Evolutionary conservation across 306 rosid genomes (phyloP).

Genomic region (Urtica urens): DNA sequence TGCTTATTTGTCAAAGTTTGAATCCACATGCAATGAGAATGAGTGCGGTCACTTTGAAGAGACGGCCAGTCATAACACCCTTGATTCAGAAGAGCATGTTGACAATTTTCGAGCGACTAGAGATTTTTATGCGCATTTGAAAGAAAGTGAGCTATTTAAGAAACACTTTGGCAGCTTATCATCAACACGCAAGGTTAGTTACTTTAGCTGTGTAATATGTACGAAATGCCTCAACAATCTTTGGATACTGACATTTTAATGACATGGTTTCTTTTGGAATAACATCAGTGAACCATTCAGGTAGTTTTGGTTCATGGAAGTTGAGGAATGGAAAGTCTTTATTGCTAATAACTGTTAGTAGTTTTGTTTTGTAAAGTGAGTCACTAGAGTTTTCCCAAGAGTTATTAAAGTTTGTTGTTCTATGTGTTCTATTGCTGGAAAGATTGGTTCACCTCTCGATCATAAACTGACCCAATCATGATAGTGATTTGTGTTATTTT

Average conservation of each 20-base stretch:
- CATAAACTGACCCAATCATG: no score
- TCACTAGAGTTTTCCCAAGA: no score
- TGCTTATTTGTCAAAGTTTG: background rate
- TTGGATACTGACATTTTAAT: background rate
- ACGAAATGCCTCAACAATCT: background rate
- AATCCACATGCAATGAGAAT: conserved; percentile 1
- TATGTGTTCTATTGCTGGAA: no score
- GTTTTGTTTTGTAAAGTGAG: no score
- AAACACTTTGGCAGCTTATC: conserved; percentile 60
- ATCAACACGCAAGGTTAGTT: conserved; percentile 42
- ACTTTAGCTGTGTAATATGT: background rate
- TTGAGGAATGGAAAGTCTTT: background rate
- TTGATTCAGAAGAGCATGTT: conserved; percentile 21
- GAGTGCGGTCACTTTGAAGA: conserved; percentile 11
- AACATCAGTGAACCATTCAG: no score
- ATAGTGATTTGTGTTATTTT: no score
- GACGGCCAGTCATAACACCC: conserved; percentile 5
- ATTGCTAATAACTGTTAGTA: no score
- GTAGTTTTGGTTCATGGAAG: background rate
- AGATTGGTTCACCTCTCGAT: no score
- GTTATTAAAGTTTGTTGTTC: no score
- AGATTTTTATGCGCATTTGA: conserved; percentile 19
- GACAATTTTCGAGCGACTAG: conserved; percentile 19
- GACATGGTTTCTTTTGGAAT: no score
- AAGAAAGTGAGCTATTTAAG: conserved; percentile 45